Conservation (phyloP, 1,284 basidiomycete species). For the Ganoderma sp. region DNA sequence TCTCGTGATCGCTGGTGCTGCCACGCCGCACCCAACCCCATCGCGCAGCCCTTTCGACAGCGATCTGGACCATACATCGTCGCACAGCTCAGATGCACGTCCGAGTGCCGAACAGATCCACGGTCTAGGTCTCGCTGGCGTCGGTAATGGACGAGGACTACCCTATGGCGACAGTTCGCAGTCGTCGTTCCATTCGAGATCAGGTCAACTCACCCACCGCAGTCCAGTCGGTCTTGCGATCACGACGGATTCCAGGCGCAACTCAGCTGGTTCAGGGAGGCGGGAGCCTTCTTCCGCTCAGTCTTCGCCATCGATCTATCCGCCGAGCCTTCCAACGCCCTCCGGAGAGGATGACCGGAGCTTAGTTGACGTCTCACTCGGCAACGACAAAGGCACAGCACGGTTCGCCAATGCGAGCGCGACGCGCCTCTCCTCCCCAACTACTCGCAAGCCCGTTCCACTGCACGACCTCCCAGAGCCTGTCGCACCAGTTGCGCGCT, state of each 20-base stretch:
- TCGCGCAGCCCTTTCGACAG: conserved; percentile 34
- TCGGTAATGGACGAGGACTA: conserved; percentile 27
- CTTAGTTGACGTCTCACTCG: conserved; percentile 28
- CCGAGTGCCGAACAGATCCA: conserved; percentile 11
- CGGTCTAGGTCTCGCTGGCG: conserved; percentile 30
- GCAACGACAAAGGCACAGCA: conserved; percentile 17
- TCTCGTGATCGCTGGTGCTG: conserved; percentile 28
- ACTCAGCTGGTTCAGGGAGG: conserved; percentile 31
- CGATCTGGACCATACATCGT: conserved; percentile 22
- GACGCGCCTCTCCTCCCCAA: conserved; percentile 24
- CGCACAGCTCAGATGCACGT: conserved; percentile 9
- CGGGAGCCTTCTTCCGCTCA: conserved; percentile 37
- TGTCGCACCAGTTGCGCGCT: conserved; percentile 43
- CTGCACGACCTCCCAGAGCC: conserved; percentile 22
- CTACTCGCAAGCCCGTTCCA: conserved; percentile 29
- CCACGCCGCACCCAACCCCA: conserved; percentile 4
- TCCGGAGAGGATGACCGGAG: conserved; percentile 42
- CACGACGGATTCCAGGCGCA: conserved; percentile 29
- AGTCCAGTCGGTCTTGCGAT: conserved; percentile 31
- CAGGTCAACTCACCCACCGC: conserved; percentile 27
- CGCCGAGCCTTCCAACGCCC: conserved; percentile 49
- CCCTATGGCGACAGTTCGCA: conserved; percentile 9
- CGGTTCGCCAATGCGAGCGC: conserved; percentile 18
- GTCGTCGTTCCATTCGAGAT: conserved; percentile 18
- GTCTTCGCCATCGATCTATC: conserved; percentile 67